A percentile compares a stretch with the other conserved stretches of the same genome.
Evolutionary conservation across 805 yeast species (phyloP).

Genomic region (Metschnikowia hibisci): DNA sequence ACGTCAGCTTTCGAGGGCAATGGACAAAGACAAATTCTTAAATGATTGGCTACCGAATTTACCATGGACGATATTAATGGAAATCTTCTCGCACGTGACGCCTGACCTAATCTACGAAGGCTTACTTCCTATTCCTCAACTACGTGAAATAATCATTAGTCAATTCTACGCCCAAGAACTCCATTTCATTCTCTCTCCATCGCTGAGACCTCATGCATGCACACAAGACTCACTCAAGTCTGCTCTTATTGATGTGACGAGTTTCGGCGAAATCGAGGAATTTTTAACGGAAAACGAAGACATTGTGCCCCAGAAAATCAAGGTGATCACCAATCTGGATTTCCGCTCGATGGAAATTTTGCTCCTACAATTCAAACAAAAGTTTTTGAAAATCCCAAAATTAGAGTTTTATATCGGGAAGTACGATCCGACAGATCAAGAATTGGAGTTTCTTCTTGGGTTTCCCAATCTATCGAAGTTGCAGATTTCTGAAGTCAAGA

Average conservation of each 20-base stretch:
- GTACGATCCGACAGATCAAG: constrained; percentile 18
- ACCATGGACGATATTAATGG: constrained; percentile 14
- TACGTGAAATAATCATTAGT: constrained; percentile 24
- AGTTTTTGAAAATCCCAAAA: constrained; percentile 14
- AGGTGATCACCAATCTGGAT: constrained; percentile 31
- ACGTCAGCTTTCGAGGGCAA: too few species aligned
- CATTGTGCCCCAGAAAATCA: constrained; percentile 25
- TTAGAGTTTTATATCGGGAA: constrained; percentile 31
- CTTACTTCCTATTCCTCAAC: constrained; percentile 13
- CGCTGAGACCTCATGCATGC: constrained; percentile 21
- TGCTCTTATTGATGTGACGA: constrained; percentile 18
- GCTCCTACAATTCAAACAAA: constrained; percentile 18
- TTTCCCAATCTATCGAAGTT: constrained; percentile 27
- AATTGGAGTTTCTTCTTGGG: constrained; percentile 22
- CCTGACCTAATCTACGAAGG: constrained; percentile 10
- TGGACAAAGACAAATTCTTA: constrained; percentile 9
- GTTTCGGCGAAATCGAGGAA: constrained; percentile 30
- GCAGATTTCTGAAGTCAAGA: constrained; percentile 26
- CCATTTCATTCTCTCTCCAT: constrained; percentile 32
- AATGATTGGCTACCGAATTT: constrained; percentile 10
- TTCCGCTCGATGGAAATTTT: constrained; percentile 25
- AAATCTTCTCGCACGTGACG: constrained; percentile 9
- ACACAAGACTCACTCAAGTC: constrained; percentile 7
- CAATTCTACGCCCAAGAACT: constrained; percentile 29
- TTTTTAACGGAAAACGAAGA: constrained; percentile 28